Percentiles rank a stretch among this genome's conserved stretches.
Conservation (phyloP, 2,329 filamentous ascomycete species). For the Fusarium pseudograminearum region DNA sequence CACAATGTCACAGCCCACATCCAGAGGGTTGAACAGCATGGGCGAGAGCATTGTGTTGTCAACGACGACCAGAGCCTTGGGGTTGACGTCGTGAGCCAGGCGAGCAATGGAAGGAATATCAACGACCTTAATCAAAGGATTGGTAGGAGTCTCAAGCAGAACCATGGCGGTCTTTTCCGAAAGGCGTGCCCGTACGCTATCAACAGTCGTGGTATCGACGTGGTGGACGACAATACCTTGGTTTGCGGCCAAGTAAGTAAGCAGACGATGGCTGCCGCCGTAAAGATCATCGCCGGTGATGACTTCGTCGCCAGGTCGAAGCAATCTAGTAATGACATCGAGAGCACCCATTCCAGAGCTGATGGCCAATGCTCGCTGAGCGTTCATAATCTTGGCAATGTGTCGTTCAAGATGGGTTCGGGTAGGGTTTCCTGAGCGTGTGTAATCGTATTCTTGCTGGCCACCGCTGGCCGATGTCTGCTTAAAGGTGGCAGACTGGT, state of each 20-base stretch:
- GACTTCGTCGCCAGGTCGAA: constrained; percentile 94
- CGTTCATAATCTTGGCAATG: constrained; percentile 98
- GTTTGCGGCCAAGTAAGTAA: constrained; percentile 91
- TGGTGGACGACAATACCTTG: constrained; percentile 95
- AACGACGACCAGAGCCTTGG: constrained; percentile 85
- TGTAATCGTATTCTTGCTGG: constrained; percentile 95
- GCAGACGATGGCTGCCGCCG: constrained; percentile 91
- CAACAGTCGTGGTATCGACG: constrained; percentile 88
- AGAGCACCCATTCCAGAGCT: constrained; percentile 97
- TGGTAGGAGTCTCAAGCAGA: constrained; percentile 94
- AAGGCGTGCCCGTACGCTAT: constrained; percentile 76
- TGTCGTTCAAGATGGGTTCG: constrained; percentile 96
- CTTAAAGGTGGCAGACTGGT: constrained; percentile 99
- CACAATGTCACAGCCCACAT: constrained; percentile 93
- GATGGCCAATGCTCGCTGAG: constrained; percentile 88
- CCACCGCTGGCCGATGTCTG: constrained; percentile 84
- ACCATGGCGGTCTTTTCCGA: constrained; percentile 92
- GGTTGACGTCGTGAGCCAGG: constrained; percentile 80
- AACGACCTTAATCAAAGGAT: constrained; percentile 97
- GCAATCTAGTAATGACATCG: constrained; percentile 92
- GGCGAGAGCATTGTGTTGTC: constrained; percentile 99
- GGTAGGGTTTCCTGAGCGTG: constrained; percentile 95
- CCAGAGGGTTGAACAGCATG: constrained; percentile 91
- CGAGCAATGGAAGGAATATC: constrained; percentile 86
- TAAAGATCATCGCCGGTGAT: constrained; percentile 98